phyloP scores from a whole-genome alignment of 2,329 filamentous ascomycete genomes.

The Alternaria consortialis region DNA sequence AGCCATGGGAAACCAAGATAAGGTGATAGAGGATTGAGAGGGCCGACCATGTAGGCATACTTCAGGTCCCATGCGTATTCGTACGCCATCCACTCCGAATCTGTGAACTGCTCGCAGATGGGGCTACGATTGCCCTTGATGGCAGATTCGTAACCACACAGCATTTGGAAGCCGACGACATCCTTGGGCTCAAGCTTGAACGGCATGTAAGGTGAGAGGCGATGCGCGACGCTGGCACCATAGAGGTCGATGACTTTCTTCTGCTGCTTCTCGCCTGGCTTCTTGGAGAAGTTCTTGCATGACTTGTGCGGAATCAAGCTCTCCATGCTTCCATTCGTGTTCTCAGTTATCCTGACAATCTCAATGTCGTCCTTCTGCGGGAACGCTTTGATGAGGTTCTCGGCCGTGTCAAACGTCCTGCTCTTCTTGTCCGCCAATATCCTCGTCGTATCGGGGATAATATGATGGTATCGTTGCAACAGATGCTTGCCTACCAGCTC shows the following conservation, averaged over 20 bases:
- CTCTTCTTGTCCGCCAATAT: conserved; percentile 49
- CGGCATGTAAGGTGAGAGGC: conserved; percentile 34
- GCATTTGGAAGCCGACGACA: conserved; percentile 70
- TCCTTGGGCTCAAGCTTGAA: conserved; percentile 70
- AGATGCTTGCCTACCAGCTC: conserved; percentile 69
- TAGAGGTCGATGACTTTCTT: conserved; percentile 41
- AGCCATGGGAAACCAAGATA: conserved; percentile 72
- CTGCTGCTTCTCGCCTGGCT: conserved; percentile 43
- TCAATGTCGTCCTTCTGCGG: conserved; percentile 42
- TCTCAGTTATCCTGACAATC: conserved; percentile 44
- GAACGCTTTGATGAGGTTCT: conserved; percentile 42
- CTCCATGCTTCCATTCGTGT: conserved; percentile 42
- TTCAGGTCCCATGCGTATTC: conserved; percentile 70
- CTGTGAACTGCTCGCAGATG: conserved; percentile 65
- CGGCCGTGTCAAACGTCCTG: conserved; percentile 47
- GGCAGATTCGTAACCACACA: conserved; percentile 71
- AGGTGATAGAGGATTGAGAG: conserved; percentile 65
- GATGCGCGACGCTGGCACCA: conserved; percentile 32
- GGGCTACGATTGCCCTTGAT: conserved; percentile 67
- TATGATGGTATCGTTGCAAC: conserved; percentile 62
- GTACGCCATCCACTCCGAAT: conserved; percentile 70
- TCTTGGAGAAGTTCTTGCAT: conserved; percentile 46
- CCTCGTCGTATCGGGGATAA: conserved; percentile 53
- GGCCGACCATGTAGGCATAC: conserved; percentile 72
- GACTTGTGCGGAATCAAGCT: conserved; percentile 47